Evolutionary conservation across 1,284 basidiomycete genomes (phyloP), one percentile per base, ranked within the genome.

Genomic region (Gomphus bonarii): DNA sequence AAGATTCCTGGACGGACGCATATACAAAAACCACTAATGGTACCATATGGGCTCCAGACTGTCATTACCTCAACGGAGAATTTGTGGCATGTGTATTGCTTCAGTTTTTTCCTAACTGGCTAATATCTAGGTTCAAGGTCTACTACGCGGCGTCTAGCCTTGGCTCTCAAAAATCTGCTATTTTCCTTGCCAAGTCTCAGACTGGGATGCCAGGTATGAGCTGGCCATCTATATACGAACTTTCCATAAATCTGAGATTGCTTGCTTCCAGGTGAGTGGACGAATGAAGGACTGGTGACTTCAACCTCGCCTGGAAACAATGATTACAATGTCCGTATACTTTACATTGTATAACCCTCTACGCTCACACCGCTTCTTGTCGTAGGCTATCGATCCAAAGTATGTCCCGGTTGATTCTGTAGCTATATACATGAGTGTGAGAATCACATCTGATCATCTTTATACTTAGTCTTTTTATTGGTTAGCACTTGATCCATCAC

Each of bases 341-440:
- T 25, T 14, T 50, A 40, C n/a, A 40, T 31, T 30, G 44, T 20
- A 40, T 42, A 35, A 9, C 47, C 38, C 14, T 49, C 33, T 53
- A 18, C 36, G 43, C 43, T 22, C 10, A 4, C 18, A 46, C 8
- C n/a, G n/a, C n/a, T n/a, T 28, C 20, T 6, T 46, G 9, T 28
- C 25, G n/a, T 50, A 79, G 76, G 78, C 79, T 2, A 80, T 81
- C 60, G 79, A 81, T 65, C 79, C 80, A 33, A 77, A 80, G 77
- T 77, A 63, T 59, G 72, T 67, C 31, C 10, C 4, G 20, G 28
- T 50, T 16, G 14, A 6, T 40, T 40, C 16, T 40, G 11, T 16
- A n/a, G 12, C 6, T 40, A 11, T 16, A 16, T 40, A 16, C 38
- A 40, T 16, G 14, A 16, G 38, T 16, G 6, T 6, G 12, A 40